A percentile compares a stretch with the other conserved stretches of the same genome.
Evolutionary conservation across 768 basidiomycete genomes (phyloP).

Genomic region (Hysterangium stoloniferum): DNA sequence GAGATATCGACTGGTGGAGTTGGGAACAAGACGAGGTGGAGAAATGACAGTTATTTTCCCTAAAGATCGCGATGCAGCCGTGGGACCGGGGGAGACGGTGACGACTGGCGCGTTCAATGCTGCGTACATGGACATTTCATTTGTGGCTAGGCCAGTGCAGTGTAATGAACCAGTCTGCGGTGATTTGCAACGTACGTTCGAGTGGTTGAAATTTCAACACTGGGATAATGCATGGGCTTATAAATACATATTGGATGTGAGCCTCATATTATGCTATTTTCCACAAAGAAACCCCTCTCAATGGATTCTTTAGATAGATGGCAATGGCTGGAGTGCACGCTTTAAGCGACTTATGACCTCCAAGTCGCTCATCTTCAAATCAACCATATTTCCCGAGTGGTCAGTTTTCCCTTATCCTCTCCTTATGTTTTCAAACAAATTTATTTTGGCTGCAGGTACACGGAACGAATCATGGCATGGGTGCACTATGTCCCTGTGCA

Average conservation of each 20-base stretch:
- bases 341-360: constrained; percentile 58
- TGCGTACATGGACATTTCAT: constrained; percentile 53
- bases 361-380: constrained; percentile 58
- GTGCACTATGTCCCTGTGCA: constrained; percentile 68
- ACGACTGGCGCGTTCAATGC: constrained; percentile 32
- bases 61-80: constrained; percentile 21
- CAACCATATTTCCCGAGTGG: constrained; percentile 72
- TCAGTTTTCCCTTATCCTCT: constrained; percentile 1
- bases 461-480: constrained; percentile 55
- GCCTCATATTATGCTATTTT: constrained; percentile 14
- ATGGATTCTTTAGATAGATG: constrained; percentile 37
- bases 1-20: constrained; percentile 38
- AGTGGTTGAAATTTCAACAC: constrained; percentile 39
- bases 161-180: constrained; percentile 40
- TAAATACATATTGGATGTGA: constrained; percentile 53
- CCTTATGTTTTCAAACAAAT: background rate
- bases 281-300: background rate
- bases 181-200: constrained; percentile 37
- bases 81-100: background rate
- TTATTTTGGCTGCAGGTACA: constrained; percentile 29
- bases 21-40: constrained; percentile 33
- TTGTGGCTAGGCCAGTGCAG: constrained; percentile 35
- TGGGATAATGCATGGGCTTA: constrained; percentile 43
- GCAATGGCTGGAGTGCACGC: constrained; percentile 62
- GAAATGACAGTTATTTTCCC: constrained; percentile 33